Evolutionary conservation across 148 eudicot genomes (phyloP), one percentile per base, ranked within the genome.

Genomic region (Chenopodium quinoa): DNA sequence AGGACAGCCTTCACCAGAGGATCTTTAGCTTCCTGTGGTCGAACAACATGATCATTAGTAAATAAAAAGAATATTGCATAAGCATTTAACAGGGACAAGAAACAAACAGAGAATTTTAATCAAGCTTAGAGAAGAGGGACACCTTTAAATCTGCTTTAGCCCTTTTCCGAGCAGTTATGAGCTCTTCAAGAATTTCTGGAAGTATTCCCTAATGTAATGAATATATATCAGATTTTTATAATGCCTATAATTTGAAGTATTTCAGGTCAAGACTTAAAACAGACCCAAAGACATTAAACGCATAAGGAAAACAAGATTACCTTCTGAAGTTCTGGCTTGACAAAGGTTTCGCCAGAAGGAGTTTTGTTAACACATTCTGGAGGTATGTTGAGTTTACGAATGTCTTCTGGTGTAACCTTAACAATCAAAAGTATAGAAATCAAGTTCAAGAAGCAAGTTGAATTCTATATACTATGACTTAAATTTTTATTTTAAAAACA

Each of bases 141-240:
- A 96, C 99, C 98, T 97, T 97, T 58, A 97, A 84, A 90, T 97
- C 99, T 25, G 97, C 98, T 90, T 97, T 97, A 65, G 99, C 99
- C 85, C 97, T 94, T 88, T 86, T 97, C 75, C 99, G 97, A 86
- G 99, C 99, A 87, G 91, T 79, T 86, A 97, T 83, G 76, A 97
- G 94, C 85, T 97, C 99, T 89, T 97, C 99, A 62, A 97, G 98
- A 88, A 97, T 97, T 90, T 97, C 99, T 32, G 99, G 99, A 86
- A 97, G 98, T 89, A 97, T 94, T 68, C 99, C 99, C 99, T 97
- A 92, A 86, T 78, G 81, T 47, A 64, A 75, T 82, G 60, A 81
- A 23, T 72, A 71, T 75, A 25, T 14, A 29, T 31, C 66, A 81
- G 25, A 60, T 20, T 67, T 48, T 71, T 22, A 50, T 13, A 46